A percentile compares a stretch with the other conserved stretches of the same genome.
phyloP scores from a whole-genome alignment of 805 yeast genomes.

The Metschnikowia matae region DNA sequence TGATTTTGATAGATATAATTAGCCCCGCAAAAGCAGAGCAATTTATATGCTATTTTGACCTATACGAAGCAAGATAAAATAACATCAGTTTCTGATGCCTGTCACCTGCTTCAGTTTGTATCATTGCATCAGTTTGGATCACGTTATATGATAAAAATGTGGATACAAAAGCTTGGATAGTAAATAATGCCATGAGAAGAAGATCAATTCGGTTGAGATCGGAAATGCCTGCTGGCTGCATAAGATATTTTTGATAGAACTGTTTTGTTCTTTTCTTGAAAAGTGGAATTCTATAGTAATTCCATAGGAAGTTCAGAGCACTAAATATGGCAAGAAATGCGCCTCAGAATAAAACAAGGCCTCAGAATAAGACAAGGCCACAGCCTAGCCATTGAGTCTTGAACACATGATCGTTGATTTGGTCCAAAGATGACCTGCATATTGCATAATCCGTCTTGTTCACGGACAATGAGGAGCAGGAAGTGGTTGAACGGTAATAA shows the following conservation, averaged over 20 bases:
- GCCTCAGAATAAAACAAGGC: too few species aligned
- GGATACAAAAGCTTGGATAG: slow-evolving; percentile 11
- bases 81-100: too few species aligned
- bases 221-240: slow-evolving; percentile 5
- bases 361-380: slow-evolving; percentile 18
- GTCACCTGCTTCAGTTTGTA: too few species aligned
- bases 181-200: slow-evolving; percentile 9
- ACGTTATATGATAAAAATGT: slow-evolving; percentile 17
- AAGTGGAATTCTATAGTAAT: slow-evolving; percentile 9
- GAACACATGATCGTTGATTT: slow-evolving; percentile 19
- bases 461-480: slow-evolving; percentile 16
- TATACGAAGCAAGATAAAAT: too few species aligned
- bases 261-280: slow-evolving; percentile 7
- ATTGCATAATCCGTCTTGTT: slow-evolving; percentile 9
- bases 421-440: slow-evolving; percentile 13
- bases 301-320: slow-evolving; percentile 12
- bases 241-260: slow-evolving; percentile 11
- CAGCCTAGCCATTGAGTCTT: slow-evolving; percentile 20
- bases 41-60: too few species aligned
- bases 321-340: slow-evolving; percentile 11
- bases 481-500: too few species aligned
- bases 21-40: too few species aligned
- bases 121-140: too few species aligned
- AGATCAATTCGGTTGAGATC: slow-evolving; percentile 12
- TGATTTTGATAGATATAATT: too few species aligned